Base-by-base conservation (phyloP, 2,329 filamentous ascomycete species). In the Lecanicillium sp. region DNA sequence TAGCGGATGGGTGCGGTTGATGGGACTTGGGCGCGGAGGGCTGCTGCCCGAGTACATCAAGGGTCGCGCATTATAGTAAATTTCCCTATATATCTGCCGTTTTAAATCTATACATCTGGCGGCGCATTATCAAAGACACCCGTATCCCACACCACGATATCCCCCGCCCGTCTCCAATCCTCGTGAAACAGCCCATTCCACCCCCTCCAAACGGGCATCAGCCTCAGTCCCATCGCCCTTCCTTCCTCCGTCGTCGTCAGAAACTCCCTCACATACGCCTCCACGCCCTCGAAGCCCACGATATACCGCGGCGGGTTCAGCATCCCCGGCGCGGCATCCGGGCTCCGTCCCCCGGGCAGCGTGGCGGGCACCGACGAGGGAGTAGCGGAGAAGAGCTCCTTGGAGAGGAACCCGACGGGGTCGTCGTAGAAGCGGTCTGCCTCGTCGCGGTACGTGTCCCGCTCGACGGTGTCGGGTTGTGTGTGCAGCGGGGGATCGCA, bases 401-500 rank as follows among this genome's bases (percentile, higher is more conserved):
- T 55, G 49, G 66, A 55, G 24, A 90, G 60, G 58, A 88, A 91
- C 0, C 55, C 26, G 54, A 62, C 5, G 10, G 67, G 63, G 19
- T 84, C 79, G 52, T 86, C 77, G 67, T 95, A 97, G 70, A 98
- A 98, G 37, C 84, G 76, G 62, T 95, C 90, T 7, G 90, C 90
- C 70, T 98, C 91, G 63, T 96, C 90, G 14, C 85, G 70, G 66
- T 98, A 98, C 2, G 61, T 60, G 1, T 69, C 71, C 35, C 90
- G 81, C 61, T 87, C 77, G 5, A 67, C 64, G 0, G 77, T 72
- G 21, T 75, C 71, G 0, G 90, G 74, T 2, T 62, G 62, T 0
- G 79, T 79, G 57, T 84, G 70, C 11, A 98, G 68, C 0, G 93
- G 93, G 2, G 93, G 93, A 57, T 96, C 90, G 65, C 93, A 98